These are phyloP conservation scores for Fusarium compactum DNA, from an alignment of 2,329 filamentous ascomycete species.

Conservation along the genomic window DNA sequence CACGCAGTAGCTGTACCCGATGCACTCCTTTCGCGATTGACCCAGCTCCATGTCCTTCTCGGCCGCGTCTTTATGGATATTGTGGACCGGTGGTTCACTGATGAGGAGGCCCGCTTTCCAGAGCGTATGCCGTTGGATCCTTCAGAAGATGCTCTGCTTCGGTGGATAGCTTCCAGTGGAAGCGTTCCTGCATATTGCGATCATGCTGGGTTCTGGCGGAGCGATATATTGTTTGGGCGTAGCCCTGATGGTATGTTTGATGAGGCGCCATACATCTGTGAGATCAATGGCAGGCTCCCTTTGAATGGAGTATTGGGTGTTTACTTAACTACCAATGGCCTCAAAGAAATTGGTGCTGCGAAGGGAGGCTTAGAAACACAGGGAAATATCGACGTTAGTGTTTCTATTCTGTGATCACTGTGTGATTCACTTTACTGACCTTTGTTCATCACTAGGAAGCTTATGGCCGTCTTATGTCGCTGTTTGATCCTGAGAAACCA, in stretches of 20 bases:
- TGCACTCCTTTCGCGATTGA: not conserved
- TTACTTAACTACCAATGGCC: not conserved
- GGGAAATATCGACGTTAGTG: conserved; percentile 15
- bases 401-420: not conserved
- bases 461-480: conserved; percentile 1
- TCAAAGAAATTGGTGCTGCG: conserved; percentile 14
- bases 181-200: conserved; percentile 5
- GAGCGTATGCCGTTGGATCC: conserved; percentile 30
- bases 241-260: conserved; percentile 1
- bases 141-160: conserved; percentile 16
- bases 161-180: conserved; percentile 10
- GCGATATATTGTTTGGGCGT: conserved; percentile 23
- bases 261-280: conserved; percentile 21
- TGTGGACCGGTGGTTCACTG: conserved; percentile 25
- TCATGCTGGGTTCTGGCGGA: conserved; percentile 31
- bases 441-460: not conserved
- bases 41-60: conserved; percentile 15
- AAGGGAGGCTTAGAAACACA: conserved; percentile 5
- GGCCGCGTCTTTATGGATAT: conserved; percentile 24
- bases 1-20: conserved; percentile 12
- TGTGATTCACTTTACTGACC: not conserved
- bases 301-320: conserved; percentile 20
- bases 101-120: conserved; percentile 14
- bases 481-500: conserved; percentile 16
- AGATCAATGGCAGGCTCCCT: conserved; percentile 30